Percentiles rank a stretch among this genome's conserved stretches.
Conservation (phyloP, 441 rosid species). For the Populus hybrid region DNA sequence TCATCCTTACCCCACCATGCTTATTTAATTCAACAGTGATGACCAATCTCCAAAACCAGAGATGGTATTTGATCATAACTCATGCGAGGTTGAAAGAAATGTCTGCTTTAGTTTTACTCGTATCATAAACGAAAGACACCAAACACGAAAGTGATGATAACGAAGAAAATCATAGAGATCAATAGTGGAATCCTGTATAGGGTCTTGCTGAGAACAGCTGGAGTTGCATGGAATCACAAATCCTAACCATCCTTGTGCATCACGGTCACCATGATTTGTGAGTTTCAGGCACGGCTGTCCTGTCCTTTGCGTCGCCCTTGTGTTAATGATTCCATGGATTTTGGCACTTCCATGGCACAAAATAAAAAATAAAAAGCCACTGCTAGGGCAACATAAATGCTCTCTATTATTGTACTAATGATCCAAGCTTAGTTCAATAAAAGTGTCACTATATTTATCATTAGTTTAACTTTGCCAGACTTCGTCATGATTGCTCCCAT, state of each 20-base stretch:
- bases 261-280: not conserved
- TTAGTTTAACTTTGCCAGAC: slow-evolving; percentile 3
- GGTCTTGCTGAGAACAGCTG: too few species aligned
- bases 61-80: not conserved
- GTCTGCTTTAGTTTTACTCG: too few species aligned
- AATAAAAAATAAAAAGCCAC: not conserved
- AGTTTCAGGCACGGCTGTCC: not conserved
- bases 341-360: not conserved
- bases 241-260: too few species aligned
- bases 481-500: not conserved
- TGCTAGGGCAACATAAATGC: not conserved
- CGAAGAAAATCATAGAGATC: too few species aligned
- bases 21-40: too few species aligned
- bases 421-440: not conserved
- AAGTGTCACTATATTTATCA: not conserved
- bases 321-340: not conserved
- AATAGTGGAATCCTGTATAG: too few species aligned
- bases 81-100: not conserved
- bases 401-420: not conserved
- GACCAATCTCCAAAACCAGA: not conserved
- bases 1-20: not conserved
- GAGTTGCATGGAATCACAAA: too few species aligned
- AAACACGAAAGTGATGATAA: too few species aligned
- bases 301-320: too few species aligned
- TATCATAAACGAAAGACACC: too few species aligned